A percentile compares a stretch with the other conserved stretches of the same genome.
Conservation (phyloP, 352 stramenopile genomes). For the Phytopythium boreale region DNA sequence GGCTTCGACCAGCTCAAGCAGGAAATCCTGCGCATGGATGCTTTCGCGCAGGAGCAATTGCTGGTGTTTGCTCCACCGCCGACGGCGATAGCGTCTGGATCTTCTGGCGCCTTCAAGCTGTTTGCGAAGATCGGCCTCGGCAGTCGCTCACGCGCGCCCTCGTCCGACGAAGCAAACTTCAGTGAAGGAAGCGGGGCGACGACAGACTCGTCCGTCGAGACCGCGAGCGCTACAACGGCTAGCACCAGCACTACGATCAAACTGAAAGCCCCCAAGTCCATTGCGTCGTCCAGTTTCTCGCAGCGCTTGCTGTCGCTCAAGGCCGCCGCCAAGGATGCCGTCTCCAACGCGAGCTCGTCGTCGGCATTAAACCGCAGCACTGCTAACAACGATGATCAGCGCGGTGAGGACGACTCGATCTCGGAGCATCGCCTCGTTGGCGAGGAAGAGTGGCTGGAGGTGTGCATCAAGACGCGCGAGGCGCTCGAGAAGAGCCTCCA, state of each 20-base stretch:
- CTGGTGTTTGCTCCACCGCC: constrained; percentile 43
- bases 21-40: constrained; percentile 58
- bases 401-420: constrained; percentile 11
- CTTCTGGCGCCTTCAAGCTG: constrained; percentile 32
- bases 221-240: not conserved
- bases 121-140: constrained; percentile 46
- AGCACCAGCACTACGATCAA: constrained; percentile 9
- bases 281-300: constrained; percentile 45
- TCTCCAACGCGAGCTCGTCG: constrained; percentile 28
- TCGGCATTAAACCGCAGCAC: constrained; percentile 15
- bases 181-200: constrained; percentile 3
- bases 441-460: constrained; percentile 81
- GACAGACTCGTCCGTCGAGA: not conserved
- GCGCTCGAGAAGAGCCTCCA: constrained; percentile 44
- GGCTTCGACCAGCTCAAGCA: constrained; percentile 81
- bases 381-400: constrained; percentile 1
- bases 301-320: constrained; percentile 67
- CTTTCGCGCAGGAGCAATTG: constrained; percentile 68
- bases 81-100: constrained; percentile 14
- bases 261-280: constrained; percentile 13
- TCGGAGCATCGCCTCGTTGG: constrained; percentile 33
- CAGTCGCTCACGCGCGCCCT: constrained; percentile 27
- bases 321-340: constrained; percentile 62
- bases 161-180: constrained; percentile 28
- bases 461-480: constrained; percentile 48